phyloP scores from a whole-genome alignment of 2,329 filamentous ascomycete genomes.

The Cladophialophora immunda region DNA sequence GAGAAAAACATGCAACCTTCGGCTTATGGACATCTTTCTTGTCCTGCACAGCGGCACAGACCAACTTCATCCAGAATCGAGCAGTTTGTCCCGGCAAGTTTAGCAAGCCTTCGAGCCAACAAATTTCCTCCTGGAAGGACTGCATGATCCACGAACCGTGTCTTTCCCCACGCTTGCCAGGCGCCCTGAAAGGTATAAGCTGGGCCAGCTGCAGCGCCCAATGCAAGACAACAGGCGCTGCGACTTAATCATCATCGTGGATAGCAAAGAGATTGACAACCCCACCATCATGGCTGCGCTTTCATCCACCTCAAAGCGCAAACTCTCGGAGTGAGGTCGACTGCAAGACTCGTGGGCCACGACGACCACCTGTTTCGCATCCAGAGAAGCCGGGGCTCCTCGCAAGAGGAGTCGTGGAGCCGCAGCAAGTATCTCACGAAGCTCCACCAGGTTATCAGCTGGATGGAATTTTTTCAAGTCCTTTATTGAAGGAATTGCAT shows the following conservation, averaged over 20 bases:
- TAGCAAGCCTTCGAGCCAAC: neutral
- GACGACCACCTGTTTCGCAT: neutral
- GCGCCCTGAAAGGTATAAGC: neutral
- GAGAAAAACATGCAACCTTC: neutral
- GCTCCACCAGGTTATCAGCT: neutral
- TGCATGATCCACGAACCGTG: neutral
- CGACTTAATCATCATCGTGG: neutral
- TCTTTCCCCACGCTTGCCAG: neutral
- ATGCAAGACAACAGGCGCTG: neutral
- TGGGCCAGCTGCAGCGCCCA: neutral
- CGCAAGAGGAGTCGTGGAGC: too few species aligned
- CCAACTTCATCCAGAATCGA: neutral
- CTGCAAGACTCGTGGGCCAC: neutral
- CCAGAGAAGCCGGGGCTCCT: neutral
- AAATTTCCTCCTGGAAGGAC: neutral
- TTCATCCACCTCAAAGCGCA: neutral
- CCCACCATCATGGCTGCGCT: neutral
- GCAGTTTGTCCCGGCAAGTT: neutral
- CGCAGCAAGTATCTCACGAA: neutral
- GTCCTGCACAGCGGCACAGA: neutral
- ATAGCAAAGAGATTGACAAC: neutral
- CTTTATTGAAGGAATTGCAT: neutral
- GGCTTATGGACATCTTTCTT: neutral
- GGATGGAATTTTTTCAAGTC: neutral
- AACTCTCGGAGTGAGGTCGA: neutral